phyloP scores from a whole-genome alignment of 345 rosid species.

The Psidium guajava region DNA sequence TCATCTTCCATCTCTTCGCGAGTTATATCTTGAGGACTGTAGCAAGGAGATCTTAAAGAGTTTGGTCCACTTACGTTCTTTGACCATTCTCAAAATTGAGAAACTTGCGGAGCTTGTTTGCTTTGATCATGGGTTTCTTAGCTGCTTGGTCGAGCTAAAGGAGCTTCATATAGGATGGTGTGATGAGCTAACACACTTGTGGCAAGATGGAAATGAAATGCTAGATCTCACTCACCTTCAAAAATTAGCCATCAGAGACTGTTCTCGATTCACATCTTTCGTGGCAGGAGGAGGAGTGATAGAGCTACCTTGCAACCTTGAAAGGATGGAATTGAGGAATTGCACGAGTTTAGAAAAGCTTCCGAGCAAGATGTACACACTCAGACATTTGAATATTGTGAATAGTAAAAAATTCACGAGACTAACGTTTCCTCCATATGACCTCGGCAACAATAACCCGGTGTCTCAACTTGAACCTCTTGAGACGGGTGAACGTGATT shows the following conservation, averaged over 20 bases:
- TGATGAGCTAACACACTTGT: not conserved
- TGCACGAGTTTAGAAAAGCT: not conserved
- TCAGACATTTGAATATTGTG: rapidly evolving
- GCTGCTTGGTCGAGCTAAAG: not conserved
- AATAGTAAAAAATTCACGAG: not conserved
- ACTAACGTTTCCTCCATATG: not conserved
- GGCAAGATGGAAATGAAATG: not conserved
- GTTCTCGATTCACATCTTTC: not conserved
- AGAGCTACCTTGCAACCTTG: rapidly evolving
- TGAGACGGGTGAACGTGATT: not conserved
- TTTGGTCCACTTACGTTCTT: not conserved
- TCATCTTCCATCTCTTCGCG: not conserved
- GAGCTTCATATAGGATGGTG: not conserved
- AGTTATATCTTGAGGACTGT: not conserved
- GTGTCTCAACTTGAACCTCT: not conserved
- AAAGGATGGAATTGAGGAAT: not conserved
- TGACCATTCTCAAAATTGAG: not conserved
- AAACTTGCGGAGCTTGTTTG: not conserved
- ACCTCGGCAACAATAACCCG: rapidly evolving
- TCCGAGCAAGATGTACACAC: not conserved
- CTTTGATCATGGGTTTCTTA: not conserved
- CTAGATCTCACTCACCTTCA: not conserved
- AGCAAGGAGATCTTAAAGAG: not conserved
- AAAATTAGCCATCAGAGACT: no score
- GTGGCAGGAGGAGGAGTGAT: not conserved